These are phyloP conservation scores for Phaeomoniella chlamydospora DNA, from an alignment of 2,329 filamentous ascomycete genomes.

Conservation along the genomic window DNA sequence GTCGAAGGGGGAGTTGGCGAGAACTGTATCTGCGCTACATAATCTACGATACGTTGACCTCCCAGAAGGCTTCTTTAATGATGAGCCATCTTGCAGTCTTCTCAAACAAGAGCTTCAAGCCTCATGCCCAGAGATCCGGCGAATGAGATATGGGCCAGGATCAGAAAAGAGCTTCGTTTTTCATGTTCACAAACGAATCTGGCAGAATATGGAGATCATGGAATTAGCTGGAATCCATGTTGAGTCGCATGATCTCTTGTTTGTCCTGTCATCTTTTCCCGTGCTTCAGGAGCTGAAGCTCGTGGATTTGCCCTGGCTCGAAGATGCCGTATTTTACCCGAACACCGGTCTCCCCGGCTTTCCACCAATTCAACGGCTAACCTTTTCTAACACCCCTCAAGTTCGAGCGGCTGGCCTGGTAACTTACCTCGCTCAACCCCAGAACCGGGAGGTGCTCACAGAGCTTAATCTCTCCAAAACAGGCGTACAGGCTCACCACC, in stretches of 20 bases:
- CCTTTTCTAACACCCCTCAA: conserved; percentile 55
- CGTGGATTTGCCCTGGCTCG: conserved; percentile 52
- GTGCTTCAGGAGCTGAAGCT: conserved; percentile 62
- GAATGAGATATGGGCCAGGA: conserved; percentile 74
- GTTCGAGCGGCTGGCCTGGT: conserved; percentile 59
- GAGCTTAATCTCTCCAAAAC: conserved; percentile 59
- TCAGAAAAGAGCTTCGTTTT: conserved; percentile 63
- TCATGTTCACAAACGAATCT: conserved; percentile 41
- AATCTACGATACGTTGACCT: conserved; percentile 83
- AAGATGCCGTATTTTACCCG: conserved; percentile 60
- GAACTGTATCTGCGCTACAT: conserved; percentile 70
- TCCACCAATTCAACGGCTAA: conserved; percentile 59
- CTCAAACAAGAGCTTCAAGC: conserved; percentile 74
- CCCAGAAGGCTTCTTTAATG: conserved; percentile 72
- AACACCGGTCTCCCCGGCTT: conserved; percentile 52
- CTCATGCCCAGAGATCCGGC: conserved; percentile 67
- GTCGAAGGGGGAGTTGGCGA: conserved; percentile 68
- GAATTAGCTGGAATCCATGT: conserved; percentile 22
- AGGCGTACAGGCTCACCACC: conserved; percentile 36
- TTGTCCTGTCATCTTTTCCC: conserved; percentile 53
- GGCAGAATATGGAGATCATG: conserved; percentile 25
- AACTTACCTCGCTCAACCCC: conserved; percentile 49
- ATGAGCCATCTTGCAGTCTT: conserved; percentile 60
- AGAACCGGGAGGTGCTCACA: conserved; percentile 45
- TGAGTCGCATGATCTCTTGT: conserved; percentile 39